Evolutionary conservation across 2,329 filamentous ascomycete genomes (phyloP).

Genomic region (Fusarium ramigenum): DNA sequence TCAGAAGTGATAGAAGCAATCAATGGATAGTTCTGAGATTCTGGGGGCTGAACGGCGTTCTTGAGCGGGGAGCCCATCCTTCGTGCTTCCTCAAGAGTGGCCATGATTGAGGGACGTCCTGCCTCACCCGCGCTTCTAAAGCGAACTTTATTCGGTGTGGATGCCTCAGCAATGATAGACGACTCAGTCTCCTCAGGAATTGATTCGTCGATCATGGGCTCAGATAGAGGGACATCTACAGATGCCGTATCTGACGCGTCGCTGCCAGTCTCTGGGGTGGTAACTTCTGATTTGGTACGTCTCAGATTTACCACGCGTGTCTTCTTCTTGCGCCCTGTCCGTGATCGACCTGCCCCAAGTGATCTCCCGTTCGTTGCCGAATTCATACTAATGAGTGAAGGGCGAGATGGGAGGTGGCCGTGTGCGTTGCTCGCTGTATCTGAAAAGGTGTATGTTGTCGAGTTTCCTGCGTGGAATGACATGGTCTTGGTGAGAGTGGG

Average conservation of each 20-base stretch:
- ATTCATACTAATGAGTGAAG: conserved; percentile 70
- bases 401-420: conserved; percentile 73
- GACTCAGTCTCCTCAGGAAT: conserved; percentile 70
- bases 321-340: conserved; percentile 80
- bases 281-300: conserved; percentile 65
- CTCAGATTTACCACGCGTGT: conserved; percentile 83
- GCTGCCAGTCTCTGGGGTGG: conserved; percentile 60
- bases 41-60: conserved; percentile 29
- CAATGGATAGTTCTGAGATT: conserved; percentile 25
- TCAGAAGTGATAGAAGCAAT: conserved; percentile 29
- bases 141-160: conserved; percentile 52
- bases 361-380: conserved; percentile 71
- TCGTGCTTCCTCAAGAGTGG: conserved; percentile 38
- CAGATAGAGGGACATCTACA: conserved; percentile 68
- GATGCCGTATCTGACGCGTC: conserved; percentile 64
- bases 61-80: conserved; percentile 37
- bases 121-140: conserved; percentile 47
- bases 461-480: conserved; percentile 66
- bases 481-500: conserved; percentile 69
- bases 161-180: conserved; percentile 39
- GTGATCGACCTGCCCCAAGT: conserved; percentile 69
- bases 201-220: conserved; percentile 64
- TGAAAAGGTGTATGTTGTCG: conserved; percentile 78
- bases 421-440: conserved; percentile 72
- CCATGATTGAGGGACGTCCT: conserved; percentile 37